These are phyloP conservation scores for Skeletonema potamos DNA, from an alignment of 108 stramenopile species.

Conservation along the genomic window DNA sequence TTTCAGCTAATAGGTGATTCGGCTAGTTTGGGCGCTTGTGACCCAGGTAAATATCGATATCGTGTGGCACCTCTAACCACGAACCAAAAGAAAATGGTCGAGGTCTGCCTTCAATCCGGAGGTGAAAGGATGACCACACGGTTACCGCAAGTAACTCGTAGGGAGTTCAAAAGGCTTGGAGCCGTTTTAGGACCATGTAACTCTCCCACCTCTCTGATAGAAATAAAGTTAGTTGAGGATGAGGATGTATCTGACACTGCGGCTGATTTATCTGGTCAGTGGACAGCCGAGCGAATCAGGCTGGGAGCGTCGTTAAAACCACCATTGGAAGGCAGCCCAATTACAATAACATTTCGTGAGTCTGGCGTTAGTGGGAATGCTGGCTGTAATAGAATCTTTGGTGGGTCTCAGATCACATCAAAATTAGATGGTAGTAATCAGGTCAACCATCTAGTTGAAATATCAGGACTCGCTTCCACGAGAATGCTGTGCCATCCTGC, in stretches of 20 bases:
- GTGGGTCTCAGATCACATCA: not conserved
- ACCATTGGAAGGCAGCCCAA: not conserved
- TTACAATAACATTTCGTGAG: not conserved
- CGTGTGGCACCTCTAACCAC: not conserved
- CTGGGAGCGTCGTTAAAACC: not conserved
- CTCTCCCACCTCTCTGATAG: not conserved
- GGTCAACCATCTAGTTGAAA: not conserved
- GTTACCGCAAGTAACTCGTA: not conserved
- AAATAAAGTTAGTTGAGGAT: not conserved
- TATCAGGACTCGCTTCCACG: not conserved
- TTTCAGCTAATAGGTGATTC: not conserved
- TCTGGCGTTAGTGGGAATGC: not conserved
- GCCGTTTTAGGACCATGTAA: not conserved
- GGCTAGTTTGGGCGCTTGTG: not conserved
- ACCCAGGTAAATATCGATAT: not conserved
- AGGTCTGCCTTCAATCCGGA: not conserved
- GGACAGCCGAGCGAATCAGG: not conserved
- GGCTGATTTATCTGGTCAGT: not conserved
- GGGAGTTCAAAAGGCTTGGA: not conserved
- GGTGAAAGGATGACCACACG: not conserved
- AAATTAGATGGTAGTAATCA: not conserved
- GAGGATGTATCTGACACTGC: not conserved
- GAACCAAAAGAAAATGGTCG: not conserved
- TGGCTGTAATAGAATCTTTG: not conserved
- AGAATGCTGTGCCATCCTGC: not conserved